Base-by-base conservation (phyloP, 1,284 basidiomycete genomes). In the Vanrija humicola region DNA sequence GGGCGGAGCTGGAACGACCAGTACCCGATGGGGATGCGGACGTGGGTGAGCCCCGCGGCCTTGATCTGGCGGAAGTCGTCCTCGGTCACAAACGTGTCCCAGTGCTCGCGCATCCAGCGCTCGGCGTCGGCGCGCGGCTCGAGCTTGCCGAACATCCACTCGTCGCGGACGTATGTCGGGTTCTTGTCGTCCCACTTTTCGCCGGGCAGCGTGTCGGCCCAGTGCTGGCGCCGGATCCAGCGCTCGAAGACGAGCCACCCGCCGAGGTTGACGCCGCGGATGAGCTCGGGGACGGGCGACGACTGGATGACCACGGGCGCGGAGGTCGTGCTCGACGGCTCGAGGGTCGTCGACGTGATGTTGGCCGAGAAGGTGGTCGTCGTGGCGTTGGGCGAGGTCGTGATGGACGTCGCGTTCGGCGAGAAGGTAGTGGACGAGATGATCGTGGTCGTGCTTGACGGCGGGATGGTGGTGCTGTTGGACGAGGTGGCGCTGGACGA, bases 161-260 rank as follows among this genome's bases (percentile, higher is more conserved):
- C 82, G 59, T 95, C 91, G 43, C 76, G 73, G 42, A 68, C 69
- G 73, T 79, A 81, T 55, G 86, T 83, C 61, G 87, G 68, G 53
- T 67, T 81, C 78, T 46, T 48, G 79, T 86, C 87, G 64, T 92
- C 88, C 34, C 14, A 12, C 34, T 34, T 34, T 12, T 34, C 34
- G 9, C 34, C 34, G 9, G 34, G 34, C 12, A 34, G 34, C 34
- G 14, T 12, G 34, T 34, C 14, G 34, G 34, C 34, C 34, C 34
- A 34, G 34, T 34, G 34, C 34, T 34, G 12, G 1, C 34, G 1
- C 2, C 34, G 34, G 34, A 34, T 34, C 66, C 66, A 68, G 53
- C 54, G 28, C 43, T 68, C 66, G 0, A 55, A 53, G 3, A 68
- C 45, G 0, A 68, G 50, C 64, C 64, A 68, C 14, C 66, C 66